phyloP scores from a whole-genome alignment of 1,139 yeast species.

The Yamadazyma membranifaciens region DNA sequence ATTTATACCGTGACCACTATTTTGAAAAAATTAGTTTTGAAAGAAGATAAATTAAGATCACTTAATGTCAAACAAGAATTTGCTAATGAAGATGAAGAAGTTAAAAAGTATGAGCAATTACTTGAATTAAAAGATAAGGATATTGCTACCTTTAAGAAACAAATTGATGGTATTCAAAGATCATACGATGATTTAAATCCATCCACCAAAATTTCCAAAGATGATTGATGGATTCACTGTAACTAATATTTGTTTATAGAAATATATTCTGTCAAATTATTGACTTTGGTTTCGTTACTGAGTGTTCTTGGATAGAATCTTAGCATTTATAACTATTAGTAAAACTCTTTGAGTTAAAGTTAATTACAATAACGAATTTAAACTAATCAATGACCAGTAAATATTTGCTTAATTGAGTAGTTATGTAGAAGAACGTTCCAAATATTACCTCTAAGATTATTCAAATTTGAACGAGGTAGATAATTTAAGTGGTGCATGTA shows the following conservation, averaged over 20 bases:
- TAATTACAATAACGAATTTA: no score
- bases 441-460: no score
- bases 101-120: constrained; percentile 40
- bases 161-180: constrained; percentile 51
- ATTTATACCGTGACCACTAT: constrained; percentile 57
- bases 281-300: constrained; percentile 1
- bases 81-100: constrained; percentile 26
- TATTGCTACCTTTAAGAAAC: constrained; percentile 50
- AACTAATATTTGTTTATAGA: no score
- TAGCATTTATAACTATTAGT: no score
- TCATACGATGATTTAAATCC: constrained; percentile 48
- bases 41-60: constrained; percentile 44
- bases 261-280: no score
- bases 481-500: no score
- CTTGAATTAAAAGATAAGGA: constrained; percentile 47
- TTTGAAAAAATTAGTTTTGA: constrained; percentile 56
- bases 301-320: no score
- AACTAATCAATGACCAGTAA: no score
- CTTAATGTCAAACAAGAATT: constrained; percentile 21
- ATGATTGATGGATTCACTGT: constrained; percentile 10
- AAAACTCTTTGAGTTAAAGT: no score
- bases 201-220: constrained; percentile 7
- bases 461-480: no score
- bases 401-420: no score
- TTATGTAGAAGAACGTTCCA: no score